Percentiles rank a stretch among this genome's conserved stretches.
Conservation (phyloP, 177 flowering plant genomes). For the Vitis hybrid region DNA sequence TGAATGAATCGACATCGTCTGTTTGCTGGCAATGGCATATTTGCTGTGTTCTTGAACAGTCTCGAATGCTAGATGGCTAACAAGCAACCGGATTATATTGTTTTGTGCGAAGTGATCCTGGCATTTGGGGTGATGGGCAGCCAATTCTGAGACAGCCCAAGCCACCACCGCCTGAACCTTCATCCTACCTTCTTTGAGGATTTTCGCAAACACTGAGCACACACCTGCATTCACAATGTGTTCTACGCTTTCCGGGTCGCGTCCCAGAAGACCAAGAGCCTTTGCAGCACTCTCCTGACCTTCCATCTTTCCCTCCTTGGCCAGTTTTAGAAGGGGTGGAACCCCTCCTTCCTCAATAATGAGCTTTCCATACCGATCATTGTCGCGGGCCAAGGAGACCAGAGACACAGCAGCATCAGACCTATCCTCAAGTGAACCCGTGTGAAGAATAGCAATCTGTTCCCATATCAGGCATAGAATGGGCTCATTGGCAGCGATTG, state of each 20-base stretch:
- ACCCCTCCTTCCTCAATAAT: conserved; percentile 84
- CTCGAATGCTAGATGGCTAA: conserved; percentile 78
- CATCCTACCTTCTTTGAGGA: conserved; percentile 79
- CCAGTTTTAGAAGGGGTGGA: conserved; percentile 52
- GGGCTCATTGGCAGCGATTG: conserved; percentile 83
- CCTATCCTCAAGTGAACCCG: conserved; percentile 53
- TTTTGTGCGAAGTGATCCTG: conserved; percentile 75
- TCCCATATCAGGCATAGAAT: conserved; percentile 85
- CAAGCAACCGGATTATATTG: conserved; percentile 67
- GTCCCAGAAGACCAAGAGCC: conserved; percentile 65
- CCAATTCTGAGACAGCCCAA: conserved; percentile 74
- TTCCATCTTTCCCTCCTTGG: conserved; percentile 59
- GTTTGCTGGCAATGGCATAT: conserved; percentile 54
- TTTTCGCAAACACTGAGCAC: conserved; percentile 65
- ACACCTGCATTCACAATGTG: conserved; percentile 75
- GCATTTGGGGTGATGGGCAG: conserved; percentile 63
- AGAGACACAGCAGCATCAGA: conserved; percentile 72
- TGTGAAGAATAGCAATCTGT: conserved; percentile 62
- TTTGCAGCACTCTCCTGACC: conserved; percentile 77
- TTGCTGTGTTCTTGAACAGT: conserved; percentile 84
- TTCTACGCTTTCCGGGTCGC: conserved; percentile 76
- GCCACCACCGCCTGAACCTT: conserved; percentile 72
- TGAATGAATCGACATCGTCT: conserved; percentile 54
- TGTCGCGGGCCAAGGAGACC: conserved; percentile 76
- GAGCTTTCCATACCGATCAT: conserved; percentile 63